These are phyloP conservation scores for Lasiosphaeria ovina DNA, from an alignment of 495 filamentous ascomycete genomes.

Conservation along the genomic window DNA sequence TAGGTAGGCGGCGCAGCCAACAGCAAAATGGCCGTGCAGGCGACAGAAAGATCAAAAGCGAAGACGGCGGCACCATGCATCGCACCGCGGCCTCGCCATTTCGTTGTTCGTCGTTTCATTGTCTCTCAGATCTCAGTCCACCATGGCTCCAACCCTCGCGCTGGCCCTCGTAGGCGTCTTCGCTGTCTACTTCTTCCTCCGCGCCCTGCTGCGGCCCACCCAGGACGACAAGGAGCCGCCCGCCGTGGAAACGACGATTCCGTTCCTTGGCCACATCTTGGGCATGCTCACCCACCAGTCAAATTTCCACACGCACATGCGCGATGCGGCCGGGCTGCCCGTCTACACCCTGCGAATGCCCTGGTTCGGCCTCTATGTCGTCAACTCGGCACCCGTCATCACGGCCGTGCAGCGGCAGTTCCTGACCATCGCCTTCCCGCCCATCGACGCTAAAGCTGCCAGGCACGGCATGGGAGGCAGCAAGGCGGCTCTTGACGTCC, in stretches of 20 bases:
- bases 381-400: constrained; percentile 18
- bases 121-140: no score
- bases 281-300: constrained; percentile 10
- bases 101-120: no score
- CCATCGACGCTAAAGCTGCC: not conserved
- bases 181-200: constrained; percentile 11
- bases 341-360: constrained; percentile 25
- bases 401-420: constrained; percentile 10
- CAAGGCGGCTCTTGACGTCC: not conserved
- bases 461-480: not conserved
- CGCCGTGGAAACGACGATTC: constrained; percentile 9
- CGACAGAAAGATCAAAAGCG: no score
- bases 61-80: no score
- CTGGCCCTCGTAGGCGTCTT: no score
- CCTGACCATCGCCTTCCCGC: not conserved
- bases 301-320: constrained; percentile 1
- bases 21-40: no score
- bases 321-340: not conserved
- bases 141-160: no score
- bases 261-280: constrained; percentile 16
- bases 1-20: no score
- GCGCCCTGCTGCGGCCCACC: constrained; percentile 11
- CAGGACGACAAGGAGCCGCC: constrained; percentile 17
- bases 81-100: no score
- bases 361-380: constrained; percentile 15